Evolutionary conservation across 2,329 filamentous ascomycete species (phyloP).

Genomic region (Xenoacremonium recifei): DNA sequence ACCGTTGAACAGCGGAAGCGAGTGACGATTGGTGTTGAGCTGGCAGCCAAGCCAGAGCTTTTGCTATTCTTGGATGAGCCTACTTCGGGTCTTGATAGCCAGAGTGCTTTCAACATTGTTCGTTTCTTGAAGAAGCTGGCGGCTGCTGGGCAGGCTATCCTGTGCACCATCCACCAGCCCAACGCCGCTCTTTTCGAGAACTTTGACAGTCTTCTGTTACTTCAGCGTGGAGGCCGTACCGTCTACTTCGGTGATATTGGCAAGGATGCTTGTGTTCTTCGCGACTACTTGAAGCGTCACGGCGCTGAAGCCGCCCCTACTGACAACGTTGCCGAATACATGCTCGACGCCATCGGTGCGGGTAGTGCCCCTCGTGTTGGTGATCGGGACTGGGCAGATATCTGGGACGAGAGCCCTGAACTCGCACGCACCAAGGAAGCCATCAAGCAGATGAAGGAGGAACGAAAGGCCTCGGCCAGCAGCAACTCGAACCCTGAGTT

Average conservation of each 20-base stretch:
- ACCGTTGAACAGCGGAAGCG: slow-evolving; percentile 68
- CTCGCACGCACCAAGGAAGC: slow-evolving; percentile 63
- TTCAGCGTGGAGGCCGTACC: slow-evolving; percentile 74
- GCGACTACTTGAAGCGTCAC: slow-evolving; percentile 59
- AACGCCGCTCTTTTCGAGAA: slow-evolving; percentile 84
- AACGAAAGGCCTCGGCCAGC: slow-evolving; percentile 43
- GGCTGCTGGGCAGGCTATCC: slow-evolving; percentile 78
- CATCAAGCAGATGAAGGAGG: slow-evolving; percentile 65
- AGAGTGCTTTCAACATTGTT: slow-evolving; percentile 74
- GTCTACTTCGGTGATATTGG: slow-evolving; percentile 89
- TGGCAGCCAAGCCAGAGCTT: slow-evolving; percentile 78
- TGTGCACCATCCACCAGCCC: slow-evolving; percentile 90
- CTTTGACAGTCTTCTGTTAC: slow-evolving; percentile 78
- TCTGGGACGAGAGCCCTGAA: slow-evolving; percentile 74
- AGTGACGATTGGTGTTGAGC: slow-evolving; percentile 88
- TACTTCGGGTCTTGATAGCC: slow-evolving; percentile 63
- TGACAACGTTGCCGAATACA: slow-evolving; percentile 70
- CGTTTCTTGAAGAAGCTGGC: slow-evolving; percentile 76
- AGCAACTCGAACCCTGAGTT: slow-evolving; percentile 46
- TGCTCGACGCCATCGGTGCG: slow-evolving; percentile 82
- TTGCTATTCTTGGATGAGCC: slow-evolving; percentile 79
- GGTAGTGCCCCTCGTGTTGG: slow-evolving; percentile 71
- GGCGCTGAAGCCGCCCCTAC: slow-evolving; percentile 58
- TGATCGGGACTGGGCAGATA: slow-evolving; percentile 74
- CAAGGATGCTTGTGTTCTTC: slow-evolving; percentile 67